Base-by-base conservation (phyloP, 2,329 filamentous ascomycete genomes). In the Exophiala viscosa region DNA sequence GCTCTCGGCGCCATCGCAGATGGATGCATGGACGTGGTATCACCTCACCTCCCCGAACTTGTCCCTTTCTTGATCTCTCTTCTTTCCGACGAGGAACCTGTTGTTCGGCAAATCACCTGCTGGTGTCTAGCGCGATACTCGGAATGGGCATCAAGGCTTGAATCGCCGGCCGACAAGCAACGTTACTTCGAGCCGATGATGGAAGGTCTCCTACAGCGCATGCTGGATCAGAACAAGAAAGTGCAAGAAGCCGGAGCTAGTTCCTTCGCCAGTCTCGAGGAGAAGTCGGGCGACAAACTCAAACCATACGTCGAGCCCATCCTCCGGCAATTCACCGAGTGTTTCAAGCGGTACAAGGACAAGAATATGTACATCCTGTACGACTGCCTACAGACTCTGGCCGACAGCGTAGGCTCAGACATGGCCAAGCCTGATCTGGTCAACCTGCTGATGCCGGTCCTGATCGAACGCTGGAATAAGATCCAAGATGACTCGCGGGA, bases 341-440 rank as follows among this genome's bases (percentile, higher is more conserved):
- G 93, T 70, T 99, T 99, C 71, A 81, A 78, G 48, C 90, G 88
- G 71, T 99, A 97, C 82, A 97, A 99, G 78, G 92, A 97, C 71
- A 86, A 90, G 65, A 99, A 99, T 74, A 96, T 97, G 84, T 96
- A 95, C 74, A 95, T 97, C 49, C 82, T 99, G 32, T 99, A 99
- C 74, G 93, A 99, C 73, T 97, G 93, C 69, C 89, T 99, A 32
- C 93, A 99, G 73, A 99, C 93, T 0, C 77, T 99, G 52, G 93
- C 93, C 3, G 93, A 99, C 70, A 87, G 90, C 65, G 87, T 97
- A 49, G 90, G 90, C 9, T 84, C 86, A 5, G 83, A 87, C 32
- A 77, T 99, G 60, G 87, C 90, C n/a, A 79, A 83, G 56, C 87
- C 87, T 5, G 82, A 91, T 47, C 81, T 96, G n/a, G 84, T 91